Evolutionary conservation across 768 basidiomycete genomes (phyloP).

Genomic region (Cantharellus anzutake): DNA sequence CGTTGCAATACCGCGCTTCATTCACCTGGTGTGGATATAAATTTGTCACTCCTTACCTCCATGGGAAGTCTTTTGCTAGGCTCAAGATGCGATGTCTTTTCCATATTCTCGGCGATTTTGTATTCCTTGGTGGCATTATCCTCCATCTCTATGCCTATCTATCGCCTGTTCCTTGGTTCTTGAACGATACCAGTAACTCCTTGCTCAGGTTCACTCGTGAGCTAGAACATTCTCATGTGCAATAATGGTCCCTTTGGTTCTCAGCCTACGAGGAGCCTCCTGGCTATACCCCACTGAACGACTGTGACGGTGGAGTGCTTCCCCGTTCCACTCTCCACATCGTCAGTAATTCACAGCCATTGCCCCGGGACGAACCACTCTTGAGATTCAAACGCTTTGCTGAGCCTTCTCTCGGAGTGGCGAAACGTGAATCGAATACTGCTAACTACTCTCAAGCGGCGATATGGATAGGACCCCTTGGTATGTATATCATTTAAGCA

Average conservation of each 20-base stretch:
- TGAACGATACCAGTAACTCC: background rate
- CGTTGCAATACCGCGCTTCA: too few species aligned
- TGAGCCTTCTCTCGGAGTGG: too few species aligned
- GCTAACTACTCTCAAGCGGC: background rate
- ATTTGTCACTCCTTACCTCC: too few species aligned
- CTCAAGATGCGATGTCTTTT: background rate
- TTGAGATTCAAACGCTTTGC: background rate
- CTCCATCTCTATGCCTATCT: background rate
- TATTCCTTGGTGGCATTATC: background rate
- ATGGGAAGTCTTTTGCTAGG: too few species aligned
- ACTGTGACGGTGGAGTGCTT: too few species aligned
- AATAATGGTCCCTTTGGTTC: background rate
- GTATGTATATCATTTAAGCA: background rate
- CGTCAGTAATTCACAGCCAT: too few species aligned
- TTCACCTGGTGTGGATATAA: too few species aligned
- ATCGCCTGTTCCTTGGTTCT: background rate
- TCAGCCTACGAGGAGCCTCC: background rate
- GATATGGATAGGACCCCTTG: background rate
- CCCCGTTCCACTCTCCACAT: too few species aligned
- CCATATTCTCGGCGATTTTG: background rate
- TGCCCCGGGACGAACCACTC: background rate
- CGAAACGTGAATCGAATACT: background rate
- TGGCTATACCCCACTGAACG: background rate
- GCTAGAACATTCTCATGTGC: background rate
- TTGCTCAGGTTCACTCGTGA: background rate